Evolutionary conservation across 1,284 basidiomycete genomes (phyloP).

Genomic region (Cerrena zonata): DNA sequence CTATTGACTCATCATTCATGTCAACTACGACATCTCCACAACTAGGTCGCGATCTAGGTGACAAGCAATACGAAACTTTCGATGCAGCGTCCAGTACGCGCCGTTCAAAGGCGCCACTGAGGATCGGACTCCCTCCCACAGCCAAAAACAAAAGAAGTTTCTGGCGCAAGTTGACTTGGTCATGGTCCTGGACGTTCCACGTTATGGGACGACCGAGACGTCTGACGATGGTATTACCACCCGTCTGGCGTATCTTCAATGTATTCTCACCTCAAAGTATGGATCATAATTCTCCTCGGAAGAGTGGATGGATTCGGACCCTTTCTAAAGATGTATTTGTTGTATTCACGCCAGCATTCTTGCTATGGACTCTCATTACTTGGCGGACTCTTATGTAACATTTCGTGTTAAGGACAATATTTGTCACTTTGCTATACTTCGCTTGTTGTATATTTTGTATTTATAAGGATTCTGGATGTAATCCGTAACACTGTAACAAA

Average conservation of each 20-base stretch:
- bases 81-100: too few relatives aligned
- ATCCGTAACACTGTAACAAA: conserved; percentile 4
- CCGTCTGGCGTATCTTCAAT: neutral
- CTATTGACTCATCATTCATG: neutral
- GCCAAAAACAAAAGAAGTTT: too few relatives aligned
- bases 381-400: conserved; percentile 10
- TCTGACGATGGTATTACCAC: conserved; percentile 2
- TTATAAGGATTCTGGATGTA: neutral
- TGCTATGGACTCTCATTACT: conserved; percentile 17
- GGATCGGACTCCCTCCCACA: too few relatives aligned
- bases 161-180: conserved; percentile 1
- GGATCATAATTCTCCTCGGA: neutral
- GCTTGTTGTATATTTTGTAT: neutral
- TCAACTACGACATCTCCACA: neutral
- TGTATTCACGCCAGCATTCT: conserved; percentile 16
- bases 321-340: conserved; percentile 13
- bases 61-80: neutral
- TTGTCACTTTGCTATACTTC: neutral
- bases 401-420: neutral
- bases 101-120: too few relatives aligned
- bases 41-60: neutral
- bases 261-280: neutral
- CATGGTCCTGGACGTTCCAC: conserved; percentile 8
- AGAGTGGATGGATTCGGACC: too few relatives aligned
- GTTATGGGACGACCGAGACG: conserved; percentile 6